Evolutionary conservation across 768 basidiomycete genomes (phyloP).

Genomic region (Cyathus striatus): DNA sequence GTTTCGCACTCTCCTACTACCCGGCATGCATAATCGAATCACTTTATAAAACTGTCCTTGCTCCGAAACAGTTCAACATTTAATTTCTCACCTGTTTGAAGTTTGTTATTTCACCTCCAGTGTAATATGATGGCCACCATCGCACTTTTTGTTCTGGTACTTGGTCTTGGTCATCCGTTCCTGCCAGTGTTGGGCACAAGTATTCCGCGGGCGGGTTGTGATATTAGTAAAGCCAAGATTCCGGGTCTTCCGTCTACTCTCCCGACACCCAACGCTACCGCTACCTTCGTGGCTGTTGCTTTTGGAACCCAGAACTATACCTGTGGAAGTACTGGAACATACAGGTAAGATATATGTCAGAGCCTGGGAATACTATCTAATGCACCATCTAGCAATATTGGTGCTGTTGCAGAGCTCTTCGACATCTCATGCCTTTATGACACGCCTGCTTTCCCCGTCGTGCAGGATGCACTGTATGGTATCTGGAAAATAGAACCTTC

Average conservation of each 20-base stretch:
- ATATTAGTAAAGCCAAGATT: constrained; percentile 15
- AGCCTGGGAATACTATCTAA: neutral
- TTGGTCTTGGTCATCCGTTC: too few species aligned
- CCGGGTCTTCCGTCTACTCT: constrained; percentile 22
- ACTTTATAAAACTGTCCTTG: too few species aligned
- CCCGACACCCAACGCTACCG: constrained; percentile 24
- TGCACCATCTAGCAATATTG: constrained; percentile 32
- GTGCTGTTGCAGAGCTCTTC: constrained; percentile 48
- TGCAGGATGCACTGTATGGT: constrained; percentile 17
- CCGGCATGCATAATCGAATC: too few species aligned
- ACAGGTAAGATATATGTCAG: constrained; percentile 41
- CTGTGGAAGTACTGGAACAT: constrained; percentile 37
- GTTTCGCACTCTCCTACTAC: too few species aligned
- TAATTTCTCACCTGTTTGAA: too few species aligned
- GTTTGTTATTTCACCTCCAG: too few species aligned
- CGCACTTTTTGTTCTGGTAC: too few species aligned
- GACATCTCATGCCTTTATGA: constrained; percentile 46
- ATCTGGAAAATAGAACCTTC: constrained; percentile 15
- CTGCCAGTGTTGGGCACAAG: too few species aligned
- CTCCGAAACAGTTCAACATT: too few species aligned
- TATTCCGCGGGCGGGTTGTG: too few species aligned
- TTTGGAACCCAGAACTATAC: constrained; percentile 55
- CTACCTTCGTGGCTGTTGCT: constrained; percentile 39
- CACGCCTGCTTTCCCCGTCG: constrained; percentile 17
- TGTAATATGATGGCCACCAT: too few species aligned